Evolutionary conservation across 228 moss, liverwort and hornwort species (phyloP).

Genomic region (Sphagnum fallax): DNA sequence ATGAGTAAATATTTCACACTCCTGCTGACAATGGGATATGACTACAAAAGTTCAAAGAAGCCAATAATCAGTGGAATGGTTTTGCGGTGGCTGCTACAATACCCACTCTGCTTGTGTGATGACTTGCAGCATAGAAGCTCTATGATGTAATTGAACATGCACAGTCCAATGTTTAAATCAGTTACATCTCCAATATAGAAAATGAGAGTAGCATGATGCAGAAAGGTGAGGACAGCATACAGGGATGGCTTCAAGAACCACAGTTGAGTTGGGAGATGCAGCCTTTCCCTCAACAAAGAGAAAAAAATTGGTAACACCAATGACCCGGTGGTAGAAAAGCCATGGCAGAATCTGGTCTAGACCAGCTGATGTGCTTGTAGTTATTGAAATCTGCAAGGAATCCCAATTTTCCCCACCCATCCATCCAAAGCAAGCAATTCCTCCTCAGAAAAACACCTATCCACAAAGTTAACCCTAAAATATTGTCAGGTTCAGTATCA

Average conservation of each 20-base stretch:
- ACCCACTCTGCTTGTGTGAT: too few relatives aligned
- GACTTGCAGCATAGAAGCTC: too few relatives aligned
- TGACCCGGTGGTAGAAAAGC: constrained; percentile 88
- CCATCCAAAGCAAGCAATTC: not conserved
- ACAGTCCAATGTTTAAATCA: too few relatives aligned
- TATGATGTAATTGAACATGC: too few relatives aligned
- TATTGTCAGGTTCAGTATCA: not conserved
- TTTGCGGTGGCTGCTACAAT: too few relatives aligned
- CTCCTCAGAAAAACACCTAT: not conserved
- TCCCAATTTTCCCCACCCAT: not conserved
- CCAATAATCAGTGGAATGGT: too few relatives aligned
- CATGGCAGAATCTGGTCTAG: constrained; percentile 97
- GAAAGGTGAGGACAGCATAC: constrained; percentile 18
- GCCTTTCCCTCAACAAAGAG: constrained; percentile 99
- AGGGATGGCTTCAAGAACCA: constrained; percentile 88
- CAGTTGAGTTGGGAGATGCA: constrained; percentile 70
- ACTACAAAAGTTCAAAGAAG: too few relatives aligned
- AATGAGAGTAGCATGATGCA: too few relatives aligned
- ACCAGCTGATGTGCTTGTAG: constrained; percentile 93
- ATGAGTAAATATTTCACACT: not conserved
- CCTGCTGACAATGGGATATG: too few relatives aligned
- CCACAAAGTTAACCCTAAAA: not conserved
- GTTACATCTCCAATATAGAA: too few relatives aligned
- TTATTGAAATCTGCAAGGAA: constrained; percentile 73
- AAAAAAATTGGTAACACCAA: constrained; percentile 93